Base-by-base conservation (phyloP, 345 rosid genomes). In the Hirschfeldia incana region DNA sequence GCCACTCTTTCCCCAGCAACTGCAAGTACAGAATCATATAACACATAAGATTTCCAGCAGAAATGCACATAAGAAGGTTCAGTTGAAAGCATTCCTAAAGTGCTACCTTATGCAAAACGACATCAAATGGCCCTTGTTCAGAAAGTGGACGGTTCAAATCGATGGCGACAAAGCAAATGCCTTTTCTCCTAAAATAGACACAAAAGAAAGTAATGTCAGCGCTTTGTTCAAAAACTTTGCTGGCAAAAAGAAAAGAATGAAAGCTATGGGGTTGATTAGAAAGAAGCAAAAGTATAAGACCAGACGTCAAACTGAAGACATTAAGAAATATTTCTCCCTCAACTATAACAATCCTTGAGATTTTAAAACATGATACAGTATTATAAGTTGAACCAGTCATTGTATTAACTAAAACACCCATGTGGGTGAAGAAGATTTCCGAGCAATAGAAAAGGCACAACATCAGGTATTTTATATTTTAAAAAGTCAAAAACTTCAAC, bases 41-140 rank as follows among this genome's bases (percentile, higher is more conserved):
- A 59, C 32, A 1, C 7, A 27, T 59, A 4, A 59, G n/a, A 26
- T 59, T 59, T 59, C 33, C 32, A 59, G 10, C 51, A 74, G 61
- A 51, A 79, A 74, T 55, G 55, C 33, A 15, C 5, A 33, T 2
- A 44, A 34, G 30, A 13, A 53, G 16, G 33, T 15, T 34, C 69
- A 58, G 27, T 4, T 76, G 2, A 76, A 67, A 29, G 32, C 72
- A 55, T 53, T 80, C 67, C 13, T 62, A 59, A 68, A 42, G 58
- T 70, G 30, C 29, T 60, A 81, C 81, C 97, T 94, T 94, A 78
- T 94, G 98, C 86, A 94, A 78, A 66, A 94, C 86, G 17, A 92
- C 85, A 79, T 94, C 95, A 81, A 94, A 94, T 69, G 98, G 98
- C 8, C 97, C 98, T 86, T 94, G 97, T 80, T 91, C 97, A 65